Evolutionary conservation across 2,329 filamentous ascomycete species (phyloP).

Genomic region (Albophoma yamanashiensis): DNA sequence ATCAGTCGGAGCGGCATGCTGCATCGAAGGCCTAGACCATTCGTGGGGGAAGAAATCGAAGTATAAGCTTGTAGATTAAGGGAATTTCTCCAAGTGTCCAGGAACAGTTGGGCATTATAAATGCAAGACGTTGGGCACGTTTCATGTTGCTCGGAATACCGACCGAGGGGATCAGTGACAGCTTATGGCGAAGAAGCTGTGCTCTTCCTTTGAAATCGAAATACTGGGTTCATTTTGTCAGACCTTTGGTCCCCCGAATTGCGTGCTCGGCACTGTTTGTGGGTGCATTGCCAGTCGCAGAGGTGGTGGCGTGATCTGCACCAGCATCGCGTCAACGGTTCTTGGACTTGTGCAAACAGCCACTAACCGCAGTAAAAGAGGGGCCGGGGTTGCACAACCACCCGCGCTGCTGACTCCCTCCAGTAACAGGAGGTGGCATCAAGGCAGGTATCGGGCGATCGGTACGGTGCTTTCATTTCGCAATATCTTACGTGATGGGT

Average conservation of each 20-base stretch:
- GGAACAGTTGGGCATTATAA: not conserved
- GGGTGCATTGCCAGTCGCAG: not conserved
- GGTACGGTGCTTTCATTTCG: not conserved
- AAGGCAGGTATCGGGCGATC: not conserved
- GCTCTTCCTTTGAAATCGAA: not conserved
- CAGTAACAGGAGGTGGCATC: not conserved
- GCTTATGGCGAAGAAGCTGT: not conserved
- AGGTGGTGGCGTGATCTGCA: conserved; percentile 8
- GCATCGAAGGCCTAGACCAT: not conserved
- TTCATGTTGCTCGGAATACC: not conserved
- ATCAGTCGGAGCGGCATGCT: not conserved
- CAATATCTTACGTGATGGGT: not conserved
- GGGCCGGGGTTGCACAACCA: not conserved
- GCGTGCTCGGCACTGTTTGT: not conserved
- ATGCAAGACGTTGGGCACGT: no score
- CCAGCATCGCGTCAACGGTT: conserved; percentile 8
- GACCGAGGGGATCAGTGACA: not conserved
- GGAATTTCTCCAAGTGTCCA: not conserved
- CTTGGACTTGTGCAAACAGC: not conserved
- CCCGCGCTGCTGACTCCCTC: not conserved
- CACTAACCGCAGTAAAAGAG: not conserved
- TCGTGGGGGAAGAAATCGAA: not conserved
- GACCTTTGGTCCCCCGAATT: not conserved
- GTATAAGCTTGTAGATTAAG: not conserved
- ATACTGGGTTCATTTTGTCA: not conserved